These are phyloP conservation scores for Apiospora aurea DNA, from an alignment of 2,329 filamentous ascomycete species.

Conservation along the genomic window DNA sequence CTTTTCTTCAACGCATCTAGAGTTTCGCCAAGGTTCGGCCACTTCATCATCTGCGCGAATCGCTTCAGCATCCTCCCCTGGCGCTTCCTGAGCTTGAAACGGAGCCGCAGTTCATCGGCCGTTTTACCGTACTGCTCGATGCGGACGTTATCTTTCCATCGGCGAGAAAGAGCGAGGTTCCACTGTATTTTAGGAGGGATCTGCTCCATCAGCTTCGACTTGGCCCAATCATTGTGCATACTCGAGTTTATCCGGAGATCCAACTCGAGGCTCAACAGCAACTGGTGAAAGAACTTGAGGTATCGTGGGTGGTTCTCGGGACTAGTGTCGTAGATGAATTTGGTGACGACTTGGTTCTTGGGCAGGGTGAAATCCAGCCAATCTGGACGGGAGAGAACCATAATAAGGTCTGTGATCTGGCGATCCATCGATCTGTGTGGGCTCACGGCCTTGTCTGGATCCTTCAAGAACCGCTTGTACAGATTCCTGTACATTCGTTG, in stretches of 20 bases:
- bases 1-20: constrained; percentile 67
- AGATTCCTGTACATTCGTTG: constrained; percentile 67
- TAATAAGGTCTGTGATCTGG: constrained; percentile 76
- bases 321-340: constrained; percentile 71
- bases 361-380: constrained; percentile 78
- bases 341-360: constrained; percentile 76
- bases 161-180: constrained; percentile 75
- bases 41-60: constrained; percentile 77
- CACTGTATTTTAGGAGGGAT: constrained; percentile 76
- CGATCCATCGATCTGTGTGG: constrained; percentile 71
- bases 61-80: constrained; percentile 73
- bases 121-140: constrained; percentile 66
- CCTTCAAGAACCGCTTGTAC: constrained; percentile 72
- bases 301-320: constrained; percentile 64
- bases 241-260: constrained; percentile 72
- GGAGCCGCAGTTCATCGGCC: constrained; percentile 65
- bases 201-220: constrained; percentile 68
- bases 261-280: constrained; percentile 77
- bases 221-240: constrained; percentile 67
- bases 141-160: constrained; percentile 75
- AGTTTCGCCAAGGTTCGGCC: constrained; percentile 74
- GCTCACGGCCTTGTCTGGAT: constrained; percentile 67
- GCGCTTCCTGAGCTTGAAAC: constrained; percentile 68
- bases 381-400: constrained; percentile 70
- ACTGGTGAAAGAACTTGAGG: constrained; percentile 75